Evolutionary conservation across 2,329 filamentous ascomycete genomes (phyloP).

Genomic region (Calycina marina): DNA sequence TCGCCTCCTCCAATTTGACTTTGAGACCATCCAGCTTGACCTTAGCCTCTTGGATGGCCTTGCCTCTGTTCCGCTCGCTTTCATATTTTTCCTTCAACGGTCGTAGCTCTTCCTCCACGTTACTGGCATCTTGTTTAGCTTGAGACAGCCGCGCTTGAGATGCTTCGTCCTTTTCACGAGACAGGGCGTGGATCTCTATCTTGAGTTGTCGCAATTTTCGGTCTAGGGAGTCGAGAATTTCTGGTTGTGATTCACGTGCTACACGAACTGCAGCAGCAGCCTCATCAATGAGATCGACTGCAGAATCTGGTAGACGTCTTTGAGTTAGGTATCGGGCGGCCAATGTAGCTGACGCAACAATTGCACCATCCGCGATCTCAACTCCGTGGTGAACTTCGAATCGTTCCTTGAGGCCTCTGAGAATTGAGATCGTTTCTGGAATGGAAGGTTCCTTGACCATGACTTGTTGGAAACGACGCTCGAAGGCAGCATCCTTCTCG

Average conservation of each 20-base stretch:
- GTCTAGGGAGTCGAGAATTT: constrained; percentile 89
- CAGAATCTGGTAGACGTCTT: constrained; percentile 83
- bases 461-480: constrained; percentile 97
- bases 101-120: constrained; percentile 83
- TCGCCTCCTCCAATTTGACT: constrained; percentile 87
- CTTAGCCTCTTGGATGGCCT: constrained; percentile 86
- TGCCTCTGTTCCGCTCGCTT: constrained; percentile 78
- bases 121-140: constrained; percentile 81
- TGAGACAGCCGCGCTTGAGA: constrained; percentile 70
- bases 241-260: constrained; percentile 88
- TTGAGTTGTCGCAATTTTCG: constrained; percentile 79
- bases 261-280: constrained; percentile 94
- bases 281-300: constrained; percentile 92
- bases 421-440: constrained; percentile 84
- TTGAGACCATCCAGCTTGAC: constrained; percentile 85
- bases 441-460: constrained; percentile 88
- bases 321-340: constrained; percentile 88
- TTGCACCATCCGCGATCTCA: constrained; percentile 84
- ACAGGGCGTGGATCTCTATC: constrained; percentile 92
- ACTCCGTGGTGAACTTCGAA: constrained; percentile 98
- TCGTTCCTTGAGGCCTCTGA: constrained; percentile 94
- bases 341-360: constrained; percentile 81
- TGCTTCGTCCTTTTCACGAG: constrained; percentile 87
- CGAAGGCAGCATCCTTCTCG: constrained; percentile 95
- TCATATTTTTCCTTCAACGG: constrained; percentile 93